Conservation (phyloP, 345 rosid genomes). For the Acer campestre region DNA sequence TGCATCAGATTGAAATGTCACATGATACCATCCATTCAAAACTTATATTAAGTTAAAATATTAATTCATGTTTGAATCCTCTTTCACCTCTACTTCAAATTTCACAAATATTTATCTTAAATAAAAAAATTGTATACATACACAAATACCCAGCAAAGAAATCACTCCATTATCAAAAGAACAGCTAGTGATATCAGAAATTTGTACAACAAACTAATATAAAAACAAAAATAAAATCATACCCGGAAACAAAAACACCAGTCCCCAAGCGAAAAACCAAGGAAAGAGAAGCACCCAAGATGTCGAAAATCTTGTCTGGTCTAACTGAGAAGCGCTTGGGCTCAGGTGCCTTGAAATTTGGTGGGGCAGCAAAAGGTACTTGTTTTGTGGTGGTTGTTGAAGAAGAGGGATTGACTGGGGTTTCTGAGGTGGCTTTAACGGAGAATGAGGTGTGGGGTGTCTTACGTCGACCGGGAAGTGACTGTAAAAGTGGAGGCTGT, state of each 20-base stretch:
- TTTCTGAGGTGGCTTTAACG: conserved; percentile 50
- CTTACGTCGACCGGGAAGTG: conserved; percentile 28
- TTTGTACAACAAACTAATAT: no score
- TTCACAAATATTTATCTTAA: not conserved
- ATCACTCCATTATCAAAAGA: no score
- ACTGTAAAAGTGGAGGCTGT: conserved; percentile 35
- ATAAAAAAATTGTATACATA: not conserved
- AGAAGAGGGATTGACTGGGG: conserved; percentile 25
- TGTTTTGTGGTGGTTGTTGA: conserved; percentile 38
- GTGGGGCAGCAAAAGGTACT: conserved; percentile 49
- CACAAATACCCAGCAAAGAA: not conserved
- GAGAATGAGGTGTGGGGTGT: conserved; percentile 30
- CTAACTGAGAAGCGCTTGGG: conserved; percentile 67
- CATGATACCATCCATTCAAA: not conserved
- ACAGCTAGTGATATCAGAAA: not conserved
- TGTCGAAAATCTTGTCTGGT: conserved; percentile 58
- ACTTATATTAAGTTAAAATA: not conserved
- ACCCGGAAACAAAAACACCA: conserved; percentile 85
- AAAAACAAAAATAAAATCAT: not conserved
- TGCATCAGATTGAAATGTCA: not conserved
- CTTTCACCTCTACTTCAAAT: not conserved
- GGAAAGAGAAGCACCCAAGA: conserved; percentile 69
- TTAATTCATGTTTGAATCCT: not conserved
- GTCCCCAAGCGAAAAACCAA: conserved; percentile 76
- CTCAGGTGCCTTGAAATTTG: conserved; percentile 71